These are phyloP conservation scores for Mangifera indica DNA, from an alignment of 345 rosid species.

Conservation along the genomic window DNA sequence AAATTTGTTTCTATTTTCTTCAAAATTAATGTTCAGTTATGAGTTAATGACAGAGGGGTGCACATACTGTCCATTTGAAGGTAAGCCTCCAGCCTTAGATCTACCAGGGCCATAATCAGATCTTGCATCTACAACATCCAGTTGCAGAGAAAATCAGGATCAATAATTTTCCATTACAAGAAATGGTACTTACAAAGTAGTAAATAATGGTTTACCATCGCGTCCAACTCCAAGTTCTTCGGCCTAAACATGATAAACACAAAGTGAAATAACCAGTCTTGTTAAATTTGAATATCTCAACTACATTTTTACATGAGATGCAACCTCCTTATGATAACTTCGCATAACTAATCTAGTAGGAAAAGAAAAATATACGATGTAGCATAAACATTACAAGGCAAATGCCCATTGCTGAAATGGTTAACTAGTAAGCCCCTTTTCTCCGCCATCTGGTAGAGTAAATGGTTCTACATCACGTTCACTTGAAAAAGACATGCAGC, in stretches of 20 bases:
- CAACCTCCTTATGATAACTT: constrained; percentile 14
- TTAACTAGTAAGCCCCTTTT: neutral
- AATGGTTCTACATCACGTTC: neutral
- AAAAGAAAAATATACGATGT: constrained; percentile 13
- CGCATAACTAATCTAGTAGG: constrained; percentile 10
- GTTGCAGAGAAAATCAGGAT: neutral
- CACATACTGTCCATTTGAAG: constrained; percentile 43
- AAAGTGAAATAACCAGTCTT: constrained; percentile 31
- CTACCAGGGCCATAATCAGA: constrained; percentile 31
- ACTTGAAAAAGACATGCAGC: neutral
- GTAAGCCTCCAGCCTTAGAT: constrained; percentile 31
- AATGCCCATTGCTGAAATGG: neutral
- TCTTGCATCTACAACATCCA: constrained; percentile 43
- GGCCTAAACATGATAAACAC: constrained; percentile 36
- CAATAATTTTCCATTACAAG: neutral
- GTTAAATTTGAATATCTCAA: constrained; percentile 26
- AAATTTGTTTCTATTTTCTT: neutral
- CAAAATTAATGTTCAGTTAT: neutral
- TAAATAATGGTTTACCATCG: constrained; percentile 31
- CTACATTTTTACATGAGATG: constrained; percentile 15
- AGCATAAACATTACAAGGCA: constrained; percentile 16
- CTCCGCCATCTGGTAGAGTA: neutral
- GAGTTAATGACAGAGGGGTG: neutral
- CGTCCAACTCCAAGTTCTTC: constrained; percentile 42
- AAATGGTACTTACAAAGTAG: neutral